These are phyloP conservation scores for Triticum monococcum DNA, from an alignment of 176 grass and related monocot species.

Conservation along the genomic window DNA sequence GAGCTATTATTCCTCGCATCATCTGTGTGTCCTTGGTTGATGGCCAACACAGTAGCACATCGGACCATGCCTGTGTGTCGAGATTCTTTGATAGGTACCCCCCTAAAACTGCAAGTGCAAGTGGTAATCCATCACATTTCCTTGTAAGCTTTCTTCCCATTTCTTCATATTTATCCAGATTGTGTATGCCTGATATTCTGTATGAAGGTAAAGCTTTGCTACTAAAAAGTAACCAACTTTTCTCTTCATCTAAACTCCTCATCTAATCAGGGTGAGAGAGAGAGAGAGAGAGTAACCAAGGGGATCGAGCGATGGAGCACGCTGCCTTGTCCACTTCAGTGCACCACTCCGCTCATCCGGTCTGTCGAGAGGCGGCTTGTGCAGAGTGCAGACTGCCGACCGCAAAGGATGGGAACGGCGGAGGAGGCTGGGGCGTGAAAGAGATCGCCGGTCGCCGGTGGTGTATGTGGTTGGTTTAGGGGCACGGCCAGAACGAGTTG, in stretches of 20 bases:
- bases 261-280: too few relatives aligned
- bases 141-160: neutral
- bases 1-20: neutral
- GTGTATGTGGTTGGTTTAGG: too few relatives aligned
- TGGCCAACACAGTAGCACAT: neutral
- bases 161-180: neutral
- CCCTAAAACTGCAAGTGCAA: neutral
- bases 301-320: too few relatives aligned
- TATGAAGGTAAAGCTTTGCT: neutral
- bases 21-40: neutral
- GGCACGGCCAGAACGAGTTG: too few relatives aligned
- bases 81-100: neutral
- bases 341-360: too few relatives aligned
- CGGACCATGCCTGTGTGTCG: neutral
- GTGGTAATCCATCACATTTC: neutral
- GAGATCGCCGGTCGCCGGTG: too few relatives aligned
- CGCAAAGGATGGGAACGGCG: too few relatives aligned
- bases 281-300: too few relatives aligned
- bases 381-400: too few relatives aligned
- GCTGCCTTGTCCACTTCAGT: too few relatives aligned
- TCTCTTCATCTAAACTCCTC: neutral
- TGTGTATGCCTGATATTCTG: neutral
- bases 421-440: too few relatives aligned
- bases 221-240: neutral
- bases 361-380: too few relatives aligned